Percentiles rank a stretch among this genome's conserved stretches.
phyloP scores from a whole-genome alignment of 352 stramenopile species.

The Elongisporangium anandrum region DNA sequence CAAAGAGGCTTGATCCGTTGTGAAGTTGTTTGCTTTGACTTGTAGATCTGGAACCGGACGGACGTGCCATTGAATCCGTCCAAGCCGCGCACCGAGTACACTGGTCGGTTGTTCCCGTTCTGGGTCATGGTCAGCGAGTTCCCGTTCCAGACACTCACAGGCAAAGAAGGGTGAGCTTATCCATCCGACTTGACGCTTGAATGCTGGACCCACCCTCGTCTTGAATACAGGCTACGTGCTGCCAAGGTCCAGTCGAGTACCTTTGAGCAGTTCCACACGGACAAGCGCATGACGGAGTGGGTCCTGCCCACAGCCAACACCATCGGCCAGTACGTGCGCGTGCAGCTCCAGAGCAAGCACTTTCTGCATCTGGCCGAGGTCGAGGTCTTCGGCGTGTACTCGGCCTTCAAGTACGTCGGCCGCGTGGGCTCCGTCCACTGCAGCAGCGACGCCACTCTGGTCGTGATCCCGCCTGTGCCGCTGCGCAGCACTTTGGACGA shows the following conservation, averaged over 20 bases:
- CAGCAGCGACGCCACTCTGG: slow-evolving; percentile 86
- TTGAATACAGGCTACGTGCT: slow-evolving; percentile 51
- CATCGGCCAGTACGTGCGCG: slow-evolving; percentile 68
- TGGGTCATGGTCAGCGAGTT: slow-evolving; percentile 92
- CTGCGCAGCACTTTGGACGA: slow-evolving; percentile 60
- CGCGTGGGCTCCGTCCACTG: slow-evolving; percentile 73
- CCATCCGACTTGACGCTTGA: not conserved
- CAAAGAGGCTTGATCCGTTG: not conserved
- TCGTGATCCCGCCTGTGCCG: slow-evolving; percentile 68
- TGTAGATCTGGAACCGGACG: slow-evolving; percentile 86
- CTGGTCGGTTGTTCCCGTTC: slow-evolving; percentile 82
- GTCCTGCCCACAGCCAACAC: slow-evolving; percentile 79
- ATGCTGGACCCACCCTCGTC: not conserved
- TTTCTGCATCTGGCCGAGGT: slow-evolving; percentile 90
- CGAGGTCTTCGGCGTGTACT: slow-evolving; percentile 91
- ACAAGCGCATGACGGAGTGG: slow-evolving; percentile 87
- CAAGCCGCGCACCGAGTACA: slow-evolving; percentile 71
- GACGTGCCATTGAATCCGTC: slow-evolving; percentile 84
- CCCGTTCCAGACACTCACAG: slow-evolving; percentile 76
- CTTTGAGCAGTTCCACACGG: slow-evolving; percentile 73
- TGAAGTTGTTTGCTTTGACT: too few species aligned
- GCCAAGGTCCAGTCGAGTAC: slow-evolving; percentile 76
- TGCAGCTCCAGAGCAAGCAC: slow-evolving; percentile 87
- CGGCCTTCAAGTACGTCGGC: slow-evolving; percentile 78
- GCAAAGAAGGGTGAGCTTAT: slow-evolving; percentile 55